A percentile compares a stretch with the other conserved stretches of the same genome.
phyloP scores from a whole-genome alignment of 2,329 filamentous ascomycete species.

The Botrytis byssoidea region DNA sequence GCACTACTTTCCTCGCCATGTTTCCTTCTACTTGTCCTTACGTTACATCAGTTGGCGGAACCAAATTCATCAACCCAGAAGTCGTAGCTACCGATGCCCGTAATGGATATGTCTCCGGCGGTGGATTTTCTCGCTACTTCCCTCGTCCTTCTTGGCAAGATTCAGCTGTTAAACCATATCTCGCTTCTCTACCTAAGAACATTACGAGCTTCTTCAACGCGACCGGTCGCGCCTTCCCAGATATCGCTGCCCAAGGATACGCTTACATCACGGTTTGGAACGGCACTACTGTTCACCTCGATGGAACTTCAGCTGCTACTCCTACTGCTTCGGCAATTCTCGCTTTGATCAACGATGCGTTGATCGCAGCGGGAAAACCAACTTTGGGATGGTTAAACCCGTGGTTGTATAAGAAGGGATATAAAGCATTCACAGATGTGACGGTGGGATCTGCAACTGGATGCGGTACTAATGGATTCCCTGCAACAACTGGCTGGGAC shows the following conservation, averaged over 20 bases:
- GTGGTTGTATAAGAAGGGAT: slow-evolving; percentile 42
- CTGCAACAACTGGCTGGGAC: slow-evolving; percentile 40
- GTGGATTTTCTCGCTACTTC: slow-evolving; percentile 54
- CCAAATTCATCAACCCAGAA: slow-evolving; percentile 40
- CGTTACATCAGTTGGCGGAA: slow-evolving; percentile 61
- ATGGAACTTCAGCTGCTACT: slow-evolving; percentile 53
- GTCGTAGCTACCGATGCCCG: slow-evolving; percentile 41
- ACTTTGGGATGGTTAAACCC: slow-evolving; percentile 46
- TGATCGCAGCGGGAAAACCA: slow-evolving; percentile 51
- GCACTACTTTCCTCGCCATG: slow-evolving; percentile 54
- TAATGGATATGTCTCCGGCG: slow-evolving; percentile 41
- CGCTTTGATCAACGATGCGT: slow-evolving; percentile 60
- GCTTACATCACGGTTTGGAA: slow-evolving; percentile 48
- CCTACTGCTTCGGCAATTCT: slow-evolving; percentile 58
- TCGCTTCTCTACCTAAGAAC: slow-evolving; percentile 43
- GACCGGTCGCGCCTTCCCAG: slow-evolving; percentile 49
- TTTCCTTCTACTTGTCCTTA: slow-evolving; percentile 68
- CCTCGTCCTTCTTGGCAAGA: slow-evolving; percentile 48
- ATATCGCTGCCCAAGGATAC: slow-evolving; percentile 55
- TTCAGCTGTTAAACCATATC: slow-evolving; percentile 43
- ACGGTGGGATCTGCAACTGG: slow-evolving; percentile 41
- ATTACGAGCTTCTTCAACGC: slow-evolving; percentile 48
- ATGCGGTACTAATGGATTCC: slow-evolving; percentile 38
- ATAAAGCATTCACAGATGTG: slow-evolving; percentile 43
- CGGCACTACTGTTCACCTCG: slow-evolving; percentile 42